Evolutionary conservation across 2,329 filamentous ascomycete genomes (phyloP).

Genomic region (Calonectria pauciramosa): DNA sequence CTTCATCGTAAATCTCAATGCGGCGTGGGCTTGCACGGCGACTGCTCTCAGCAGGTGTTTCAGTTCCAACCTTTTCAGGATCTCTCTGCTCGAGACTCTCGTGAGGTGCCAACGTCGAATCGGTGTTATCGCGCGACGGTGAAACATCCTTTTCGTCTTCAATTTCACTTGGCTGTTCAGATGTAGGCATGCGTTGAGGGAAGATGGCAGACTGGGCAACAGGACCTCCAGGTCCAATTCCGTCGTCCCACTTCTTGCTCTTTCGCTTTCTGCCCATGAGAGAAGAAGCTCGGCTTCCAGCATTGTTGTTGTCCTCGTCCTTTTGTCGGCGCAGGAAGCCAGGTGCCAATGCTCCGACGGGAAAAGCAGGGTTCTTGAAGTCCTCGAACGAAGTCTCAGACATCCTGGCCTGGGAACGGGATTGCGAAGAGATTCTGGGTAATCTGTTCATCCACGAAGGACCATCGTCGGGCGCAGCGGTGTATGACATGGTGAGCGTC

Average conservation of each 20-base stretch:
- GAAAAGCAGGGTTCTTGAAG: conserved; percentile 70
- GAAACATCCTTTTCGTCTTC: conserved; percentile 46
- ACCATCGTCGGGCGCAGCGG: conserved; percentile 87
- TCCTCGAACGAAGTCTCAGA: conserved; percentile 82
- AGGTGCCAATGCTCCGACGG: conserved; percentile 79
- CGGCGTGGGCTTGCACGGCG: conserved; percentile 41
- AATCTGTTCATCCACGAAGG: conserved; percentile 96
- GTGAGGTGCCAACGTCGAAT: conserved; percentile 49
- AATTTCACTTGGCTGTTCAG: conserved; percentile 36
- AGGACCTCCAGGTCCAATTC: conserved; percentile 85
- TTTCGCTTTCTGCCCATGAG: conserved; percentile 73
- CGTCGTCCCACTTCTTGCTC: conserved; percentile 77
- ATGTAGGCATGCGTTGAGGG: conserved; percentile 65
- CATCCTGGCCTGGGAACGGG: conserved; percentile 87
- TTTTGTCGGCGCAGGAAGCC: conserved; percentile 85
- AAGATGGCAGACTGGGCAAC: conserved; percentile 91
- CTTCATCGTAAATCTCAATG: conserved; percentile 85
- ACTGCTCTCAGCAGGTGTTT: conserved; percentile 32
- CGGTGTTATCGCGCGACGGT: conserved; percentile 49
- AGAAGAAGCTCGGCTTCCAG: conserved; percentile 71
- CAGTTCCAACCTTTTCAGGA: conserved; percentile 40
- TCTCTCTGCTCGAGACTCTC: conserved; percentile 52
- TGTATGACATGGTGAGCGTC: conserved; percentile 96
- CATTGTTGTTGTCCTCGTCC: conserved; percentile 73
- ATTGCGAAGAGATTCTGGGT: conserved; percentile 76